phyloP scores from a whole-genome alignment of 73 alveolate species.

The Paramecium pentaurelia region DNA sequence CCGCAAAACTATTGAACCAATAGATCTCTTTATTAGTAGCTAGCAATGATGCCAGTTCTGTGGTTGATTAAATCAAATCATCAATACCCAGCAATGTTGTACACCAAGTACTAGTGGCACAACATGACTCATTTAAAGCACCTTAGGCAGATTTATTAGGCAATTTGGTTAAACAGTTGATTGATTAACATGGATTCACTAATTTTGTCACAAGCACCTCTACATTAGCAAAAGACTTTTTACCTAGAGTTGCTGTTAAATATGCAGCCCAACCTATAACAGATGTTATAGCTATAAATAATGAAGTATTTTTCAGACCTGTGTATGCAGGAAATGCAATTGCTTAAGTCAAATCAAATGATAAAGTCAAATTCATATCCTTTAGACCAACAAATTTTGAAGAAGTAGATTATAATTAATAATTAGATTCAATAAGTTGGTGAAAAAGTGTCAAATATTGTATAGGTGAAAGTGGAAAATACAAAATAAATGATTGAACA shows the following conservation, averaged over 20 bases:
- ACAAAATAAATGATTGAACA: background rate
- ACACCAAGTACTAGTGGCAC: slow-evolving; percentile 53
- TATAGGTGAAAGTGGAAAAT: background rate
- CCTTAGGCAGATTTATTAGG: slow-evolving; percentile 69
- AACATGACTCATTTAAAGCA: slow-evolving; percentile 61
- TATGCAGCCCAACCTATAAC: slow-evolving; percentile 85
- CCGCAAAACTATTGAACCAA: slow-evolving; percentile 66
- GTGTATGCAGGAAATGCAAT: slow-evolving; percentile 95
- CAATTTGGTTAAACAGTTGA: slow-evolving; percentile 43
- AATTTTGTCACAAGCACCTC: slow-evolving; percentile 71
- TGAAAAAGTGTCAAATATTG: slow-evolving; percentile 49
- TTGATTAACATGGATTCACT: slow-evolving; percentile 54
- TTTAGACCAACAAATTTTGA: slow-evolving; percentile 83
- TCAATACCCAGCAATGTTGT: slow-evolving; percentile 58
- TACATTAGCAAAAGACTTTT: slow-evolving; percentile 75
- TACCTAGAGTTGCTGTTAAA: slow-evolving; percentile 87
- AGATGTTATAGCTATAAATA: slow-evolving; percentile 75
- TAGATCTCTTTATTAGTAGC: slow-evolving; percentile 57
- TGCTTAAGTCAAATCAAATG: slow-evolving; percentile 69
- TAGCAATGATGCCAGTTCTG: slow-evolving; percentile 19
- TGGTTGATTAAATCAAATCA: slow-evolving; percentile 29
- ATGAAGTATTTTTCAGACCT: slow-evolving; percentile 80
- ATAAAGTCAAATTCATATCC: slow-evolving; percentile 65
- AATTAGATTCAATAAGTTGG: slow-evolving; percentile 57
- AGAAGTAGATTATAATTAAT: slow-evolving; percentile 38